Evolutionary conservation across 768 basidiomycete species (phyloP).

Genomic region (Agrocybe chaxingu): DNA sequence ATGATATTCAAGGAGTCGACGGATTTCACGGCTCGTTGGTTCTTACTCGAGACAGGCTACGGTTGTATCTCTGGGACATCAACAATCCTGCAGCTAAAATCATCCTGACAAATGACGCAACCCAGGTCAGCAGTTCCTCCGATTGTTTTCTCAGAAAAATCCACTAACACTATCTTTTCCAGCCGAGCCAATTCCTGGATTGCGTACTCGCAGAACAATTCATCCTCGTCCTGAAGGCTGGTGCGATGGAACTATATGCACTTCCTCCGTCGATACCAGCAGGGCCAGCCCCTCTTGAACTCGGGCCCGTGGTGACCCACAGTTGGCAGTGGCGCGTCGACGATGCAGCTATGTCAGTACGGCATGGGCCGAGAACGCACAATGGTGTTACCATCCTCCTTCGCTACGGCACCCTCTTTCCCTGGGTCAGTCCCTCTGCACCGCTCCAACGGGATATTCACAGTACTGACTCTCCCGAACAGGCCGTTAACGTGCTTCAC

Average conservation of each 20-base stretch:
- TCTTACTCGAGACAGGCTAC: constrained; percentile 30
- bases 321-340: constrained; percentile 60
- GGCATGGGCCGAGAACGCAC: constrained; percentile 16
- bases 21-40: constrained; percentile 34
- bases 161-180: neutral
- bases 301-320: constrained; percentile 44
- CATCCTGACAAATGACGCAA: constrained; percentile 32
- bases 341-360: constrained; percentile 35
- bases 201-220: constrained; percentile 40
- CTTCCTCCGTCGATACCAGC: constrained; percentile 22
- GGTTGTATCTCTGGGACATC: constrained; percentile 35
- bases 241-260: constrained; percentile 40
- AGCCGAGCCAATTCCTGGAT: constrained; percentile 24
- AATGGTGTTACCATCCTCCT: constrained; percentile 48
- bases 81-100: constrained; percentile 24
- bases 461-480: neutral
- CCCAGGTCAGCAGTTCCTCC: constrained; percentile 22
- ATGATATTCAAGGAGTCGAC: constrained; percentile 29
- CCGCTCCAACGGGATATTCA: neutral
- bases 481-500: constrained; percentile 68
- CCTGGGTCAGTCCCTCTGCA: constrained; percentile 39
- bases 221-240: constrained; percentile 42
- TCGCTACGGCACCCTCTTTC: constrained; percentile 57
- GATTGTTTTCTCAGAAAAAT: neutral
- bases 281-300: constrained; percentile 14